These are phyloP conservation scores for Actinidia arguta DNA, from an alignment of 179 eudicot genomes.

Conservation along the genomic window DNA sequence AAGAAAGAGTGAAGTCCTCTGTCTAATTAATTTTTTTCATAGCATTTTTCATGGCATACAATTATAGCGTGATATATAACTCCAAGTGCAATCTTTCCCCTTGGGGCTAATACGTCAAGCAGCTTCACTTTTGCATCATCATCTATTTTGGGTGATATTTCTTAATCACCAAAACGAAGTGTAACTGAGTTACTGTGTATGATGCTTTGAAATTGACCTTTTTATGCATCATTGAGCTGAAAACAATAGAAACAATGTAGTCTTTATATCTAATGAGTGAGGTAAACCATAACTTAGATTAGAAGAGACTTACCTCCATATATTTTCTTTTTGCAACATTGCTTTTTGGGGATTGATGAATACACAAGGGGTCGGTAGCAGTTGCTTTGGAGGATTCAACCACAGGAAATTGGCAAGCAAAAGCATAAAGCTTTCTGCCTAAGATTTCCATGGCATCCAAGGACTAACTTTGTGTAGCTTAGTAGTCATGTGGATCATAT, in stretches of 20 bases:
- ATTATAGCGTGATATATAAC: conserved; percentile 64
- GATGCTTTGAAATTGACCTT: conserved; percentile 29
- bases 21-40: not conserved
- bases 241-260: not conserved
- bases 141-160: conserved; percentile 35
- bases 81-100: conserved; percentile 49
- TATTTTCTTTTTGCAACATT: not conserved
- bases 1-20: conserved; percentile 37
- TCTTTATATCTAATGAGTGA: not conserved
- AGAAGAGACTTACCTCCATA: not conserved
- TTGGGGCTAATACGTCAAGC: conserved; percentile 71
- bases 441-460: not conserved
- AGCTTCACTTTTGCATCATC: conserved; percentile 57
- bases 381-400: not conserved
- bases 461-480: conserved; percentile 1
- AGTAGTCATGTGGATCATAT: not conserved
- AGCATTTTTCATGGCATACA: conserved; percentile 2
- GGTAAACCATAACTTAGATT: not conserved
- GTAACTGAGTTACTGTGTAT: conserved; percentile 13
- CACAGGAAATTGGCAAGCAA: not conserved
- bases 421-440: not conserved
- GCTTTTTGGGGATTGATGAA: not conserved
- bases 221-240: not conserved
- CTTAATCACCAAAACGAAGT: conserved; percentile 42
- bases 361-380: not conserved